These are phyloP conservation scores for Auriscalpium orientale DNA, from an alignment of 768 basidiomycete species.

Conservation along the genomic window DNA sequence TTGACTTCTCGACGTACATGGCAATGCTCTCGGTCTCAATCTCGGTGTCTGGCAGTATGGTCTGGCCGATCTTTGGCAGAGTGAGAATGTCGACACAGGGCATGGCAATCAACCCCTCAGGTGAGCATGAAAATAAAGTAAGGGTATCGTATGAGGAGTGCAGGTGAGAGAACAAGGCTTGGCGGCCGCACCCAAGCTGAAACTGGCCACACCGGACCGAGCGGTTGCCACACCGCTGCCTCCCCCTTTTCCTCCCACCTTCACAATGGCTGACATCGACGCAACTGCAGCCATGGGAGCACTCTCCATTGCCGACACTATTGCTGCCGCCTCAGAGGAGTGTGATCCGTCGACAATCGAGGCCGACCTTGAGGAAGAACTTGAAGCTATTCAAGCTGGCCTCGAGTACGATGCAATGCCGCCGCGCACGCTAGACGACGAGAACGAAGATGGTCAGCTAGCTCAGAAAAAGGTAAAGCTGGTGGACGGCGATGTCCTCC, in stretches of 20 bases:
- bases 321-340: no score
- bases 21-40: neutral
- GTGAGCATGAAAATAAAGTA: neutral
- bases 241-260: neutral
- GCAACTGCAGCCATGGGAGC: no score
- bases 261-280: neutral
- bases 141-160: neutral
- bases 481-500: neutral
- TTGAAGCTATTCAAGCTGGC: neutral
- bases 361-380: neutral
- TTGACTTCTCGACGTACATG: neutral
- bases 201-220: no score
- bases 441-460: neutral
- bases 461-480: neutral
- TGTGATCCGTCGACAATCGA: neutral
- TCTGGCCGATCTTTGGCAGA: neutral
- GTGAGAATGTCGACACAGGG: neutral
- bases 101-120: neutral
- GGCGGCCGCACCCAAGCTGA: no score
- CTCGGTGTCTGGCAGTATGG: neutral
- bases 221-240: neutral
- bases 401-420: neutral
- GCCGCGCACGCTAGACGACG: neutral
- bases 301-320: no score
- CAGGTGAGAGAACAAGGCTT: neutral